phyloP scores from a whole-genome alignment of 169 alveolate species.

The Haemoproteus tartakovskyi region DNA sequence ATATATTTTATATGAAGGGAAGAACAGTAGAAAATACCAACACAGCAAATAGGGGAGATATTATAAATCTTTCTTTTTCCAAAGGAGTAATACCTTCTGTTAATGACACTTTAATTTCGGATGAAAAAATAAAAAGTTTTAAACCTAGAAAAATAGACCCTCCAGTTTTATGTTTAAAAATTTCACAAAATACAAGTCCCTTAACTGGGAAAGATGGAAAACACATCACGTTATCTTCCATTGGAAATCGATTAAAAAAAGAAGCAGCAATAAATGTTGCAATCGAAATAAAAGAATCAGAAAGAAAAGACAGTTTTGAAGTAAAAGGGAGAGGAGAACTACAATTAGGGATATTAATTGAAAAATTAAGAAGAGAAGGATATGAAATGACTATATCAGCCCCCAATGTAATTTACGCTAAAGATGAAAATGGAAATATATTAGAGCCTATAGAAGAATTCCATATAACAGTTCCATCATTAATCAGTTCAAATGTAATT shows the following conservation, averaged over 20 bases:
- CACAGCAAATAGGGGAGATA: conserved; percentile 77
- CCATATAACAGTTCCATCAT: conserved; percentile 77
- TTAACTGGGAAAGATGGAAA: conserved; percentile 90
- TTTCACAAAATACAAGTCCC: conserved; percentile 90
- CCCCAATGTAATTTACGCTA: conserved; percentile 84
- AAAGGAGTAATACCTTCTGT: conserved; percentile 78
- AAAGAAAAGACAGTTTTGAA: conserved; percentile 75
- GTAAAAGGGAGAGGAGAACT: conserved; percentile 93
- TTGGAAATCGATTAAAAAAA: conserved; percentile 86
- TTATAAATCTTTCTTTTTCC: conserved; percentile 73
- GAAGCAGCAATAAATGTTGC: conserved; percentile 92
- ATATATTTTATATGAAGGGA: conserved; percentile 72
- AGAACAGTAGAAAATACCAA: conserved; percentile 69
- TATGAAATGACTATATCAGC: conserved; percentile 89
- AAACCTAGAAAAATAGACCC: conserved; percentile 88
- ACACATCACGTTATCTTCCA: conserved; percentile 76
- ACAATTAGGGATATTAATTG: conserved; percentile 92
- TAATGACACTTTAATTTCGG: conserved; percentile 75
- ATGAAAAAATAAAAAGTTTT: conserved; percentile 68
- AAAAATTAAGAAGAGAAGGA: conserved; percentile 95
- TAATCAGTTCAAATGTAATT: conserved; percentile 78
- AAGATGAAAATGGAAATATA: conserved; percentile 74
- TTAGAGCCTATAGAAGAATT: conserved; percentile 88
- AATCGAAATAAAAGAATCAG: conserved; percentile 80
- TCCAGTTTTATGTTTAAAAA: conserved; percentile 88